These are phyloP conservation scores for Neurospora terricola DNA, from an alignment of 495 filamentous ascomycete genomes.

Conservation along the genomic window DNA sequence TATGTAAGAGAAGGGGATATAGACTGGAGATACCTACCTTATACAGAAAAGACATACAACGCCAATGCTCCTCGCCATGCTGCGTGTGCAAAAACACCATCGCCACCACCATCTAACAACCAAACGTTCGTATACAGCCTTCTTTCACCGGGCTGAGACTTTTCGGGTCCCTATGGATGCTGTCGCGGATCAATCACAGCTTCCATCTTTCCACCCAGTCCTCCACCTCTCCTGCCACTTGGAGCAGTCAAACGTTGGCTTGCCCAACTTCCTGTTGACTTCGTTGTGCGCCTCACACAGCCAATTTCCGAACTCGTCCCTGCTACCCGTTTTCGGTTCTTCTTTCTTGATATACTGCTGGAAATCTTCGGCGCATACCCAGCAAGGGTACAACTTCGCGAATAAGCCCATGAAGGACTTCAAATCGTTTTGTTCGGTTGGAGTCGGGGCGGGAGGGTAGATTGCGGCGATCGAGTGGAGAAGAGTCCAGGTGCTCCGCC, in stretches of 20 bases:
- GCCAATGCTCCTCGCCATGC: neutral
- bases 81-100: neutral
- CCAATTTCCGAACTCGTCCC: slow-evolving; percentile 79
- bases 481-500: slow-evolving; percentile 83
- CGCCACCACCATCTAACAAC: neutral
- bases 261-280: slow-evolving; percentile 89
- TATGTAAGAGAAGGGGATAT: neutral
- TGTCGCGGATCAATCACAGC: slow-evolving; percentile 30
- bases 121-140: neutral
- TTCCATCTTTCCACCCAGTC: slow-evolving; percentile 86
- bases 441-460: slow-evolving; percentile 62
- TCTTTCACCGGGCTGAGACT: neutral
- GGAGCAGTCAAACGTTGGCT: slow-evolving; percentile 80
- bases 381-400: slow-evolving; percentile 83
- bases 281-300: slow-evolving; percentile 97
- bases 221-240: slow-evolving; percentile 93
- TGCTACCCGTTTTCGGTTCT: slow-evolving; percentile 53
- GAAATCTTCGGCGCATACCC: slow-evolving; percentile 91
- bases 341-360: slow-evolving; percentile 69
- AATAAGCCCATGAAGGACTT: slow-evolving; percentile 70
- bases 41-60: neutral
- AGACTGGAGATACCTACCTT: neutral
- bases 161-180: neutral
- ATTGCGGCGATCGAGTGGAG: slow-evolving; percentile 82
- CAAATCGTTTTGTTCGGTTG: slow-evolving; percentile 61